Evolutionary conservation across 352 stramenopile genomes (phyloP).

Genomic region (Blastocystis sp.): DNA sequence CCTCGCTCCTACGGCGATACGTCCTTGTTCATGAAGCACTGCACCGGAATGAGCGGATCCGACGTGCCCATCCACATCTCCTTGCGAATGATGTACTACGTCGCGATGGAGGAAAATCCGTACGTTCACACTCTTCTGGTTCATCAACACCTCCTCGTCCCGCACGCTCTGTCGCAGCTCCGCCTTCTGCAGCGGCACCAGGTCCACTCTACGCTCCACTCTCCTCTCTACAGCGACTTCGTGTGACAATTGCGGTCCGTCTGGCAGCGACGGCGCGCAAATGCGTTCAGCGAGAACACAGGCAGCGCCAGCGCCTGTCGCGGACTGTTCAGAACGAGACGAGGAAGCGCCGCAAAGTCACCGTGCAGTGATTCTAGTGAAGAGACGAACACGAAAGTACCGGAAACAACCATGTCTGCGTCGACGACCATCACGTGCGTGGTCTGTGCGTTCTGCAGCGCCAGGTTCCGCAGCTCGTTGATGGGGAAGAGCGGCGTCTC

Average conservation of each 20-base stretch:
- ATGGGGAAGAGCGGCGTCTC: not conserved
- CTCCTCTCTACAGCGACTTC: not conserved
- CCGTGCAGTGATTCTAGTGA: not conserved
- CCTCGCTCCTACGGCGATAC: not conserved
- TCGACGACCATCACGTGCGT: not conserved
- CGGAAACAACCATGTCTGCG: not conserved
- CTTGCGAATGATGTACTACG: not conserved
- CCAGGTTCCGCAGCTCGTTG: constrained; percentile 22
- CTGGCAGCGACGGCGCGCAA: not conserved
- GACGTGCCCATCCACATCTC: not conserved
- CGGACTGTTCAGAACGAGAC: not conserved
- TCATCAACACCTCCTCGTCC: not conserved
- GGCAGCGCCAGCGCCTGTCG: not conserved
- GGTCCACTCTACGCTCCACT: not conserved
- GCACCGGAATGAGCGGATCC: not conserved
- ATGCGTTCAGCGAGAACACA: not conserved
- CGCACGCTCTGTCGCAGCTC: not conserved
- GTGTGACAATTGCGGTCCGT: not conserved
- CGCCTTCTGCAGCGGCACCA: not conserved
- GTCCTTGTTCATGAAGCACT: not conserved
- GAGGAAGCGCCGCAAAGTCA: not conserved
- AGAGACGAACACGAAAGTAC: not conserved
- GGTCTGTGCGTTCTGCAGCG: not conserved
- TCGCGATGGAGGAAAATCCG: not conserved
- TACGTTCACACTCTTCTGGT: not conserved